A percentile compares a stretch with the other conserved stretches of the same genome.
Evolutionary conservation across 306 rosid genomes (phyloP).

Genomic region (Malus orientalis): DNA sequence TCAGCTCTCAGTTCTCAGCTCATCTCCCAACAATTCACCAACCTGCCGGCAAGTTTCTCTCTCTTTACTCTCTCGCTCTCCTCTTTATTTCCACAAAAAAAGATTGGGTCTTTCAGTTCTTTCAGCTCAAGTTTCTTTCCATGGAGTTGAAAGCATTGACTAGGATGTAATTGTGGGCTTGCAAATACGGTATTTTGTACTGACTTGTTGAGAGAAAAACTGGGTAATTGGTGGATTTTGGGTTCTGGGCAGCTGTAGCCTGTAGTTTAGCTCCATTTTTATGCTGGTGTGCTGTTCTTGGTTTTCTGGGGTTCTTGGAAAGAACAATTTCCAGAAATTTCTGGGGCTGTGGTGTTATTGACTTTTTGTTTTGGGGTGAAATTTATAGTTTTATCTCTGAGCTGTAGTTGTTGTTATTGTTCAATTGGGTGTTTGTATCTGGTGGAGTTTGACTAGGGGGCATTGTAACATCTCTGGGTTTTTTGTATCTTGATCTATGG

Average conservation of each 20-base stretch:
- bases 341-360: conserved; percentile 8
- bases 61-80: neutral
- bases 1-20: neutral
- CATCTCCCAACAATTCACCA: neutral
- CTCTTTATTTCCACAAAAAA: neutral
- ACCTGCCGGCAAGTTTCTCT: neutral
- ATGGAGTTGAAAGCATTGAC: neutral
- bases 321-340: neutral
- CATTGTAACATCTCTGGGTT: neutral
- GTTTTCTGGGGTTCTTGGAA: conserved; percentile 32
- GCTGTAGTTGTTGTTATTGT: neutral
- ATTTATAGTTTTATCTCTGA: neutral
- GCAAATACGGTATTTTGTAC: neutral
- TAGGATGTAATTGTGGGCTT: neutral
- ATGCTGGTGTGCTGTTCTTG: conserved; percentile 39
- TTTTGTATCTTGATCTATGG: conserved; percentile 37
- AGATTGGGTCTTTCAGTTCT: neutral
- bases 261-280: conserved; percentile 43
- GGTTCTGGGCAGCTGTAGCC: conserved; percentile 41
- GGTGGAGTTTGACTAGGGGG: neutral
- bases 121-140: neutral
- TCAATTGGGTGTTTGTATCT: conserved; percentile 15
- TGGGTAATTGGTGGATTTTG: conserved; percentile 16
- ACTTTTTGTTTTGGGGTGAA: conserved; percentile 12
- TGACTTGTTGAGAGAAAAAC: neutral